Evolutionary conservation across 306 rosid species (phyloP).

Genomic region (Dryas octopetala): DNA sequence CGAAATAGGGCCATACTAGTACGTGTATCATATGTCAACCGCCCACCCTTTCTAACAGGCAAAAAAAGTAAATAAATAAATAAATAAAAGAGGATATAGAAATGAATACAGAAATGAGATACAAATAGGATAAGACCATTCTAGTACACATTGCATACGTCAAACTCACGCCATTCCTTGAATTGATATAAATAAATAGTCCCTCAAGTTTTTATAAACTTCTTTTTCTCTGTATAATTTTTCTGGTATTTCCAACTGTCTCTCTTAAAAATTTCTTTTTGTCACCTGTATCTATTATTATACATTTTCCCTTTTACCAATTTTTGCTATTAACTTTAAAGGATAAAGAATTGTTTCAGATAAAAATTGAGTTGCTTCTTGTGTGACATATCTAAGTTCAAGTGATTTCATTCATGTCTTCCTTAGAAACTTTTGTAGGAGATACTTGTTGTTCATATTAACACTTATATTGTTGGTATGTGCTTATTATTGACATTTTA

Average conservation of each 20-base stretch:
- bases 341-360: not conserved
- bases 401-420: not conserved
- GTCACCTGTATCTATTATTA: not conserved
- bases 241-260: not conserved
- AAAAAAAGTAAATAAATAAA: not conserved
- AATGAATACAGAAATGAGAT: not conserved
- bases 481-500: not conserved
- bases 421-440: not conserved
- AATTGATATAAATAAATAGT: not conserved
- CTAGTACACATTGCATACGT: too few species aligned
- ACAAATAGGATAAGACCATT: not conserved
- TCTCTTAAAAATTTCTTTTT: not conserved
- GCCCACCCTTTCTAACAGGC: conserved; percentile 49
- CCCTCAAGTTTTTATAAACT: not conserved
- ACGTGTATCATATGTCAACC: conserved; percentile 74
- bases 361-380: not conserved
- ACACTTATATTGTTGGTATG: not conserved
- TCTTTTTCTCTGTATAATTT: not conserved
- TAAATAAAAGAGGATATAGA: not conserved
- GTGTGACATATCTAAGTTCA: not conserved
- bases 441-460: not conserved
- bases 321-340: not conserved
- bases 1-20: conserved; percentile 71
- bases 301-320: not conserved
- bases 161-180: not conserved